Base-by-base conservation (phyloP, 176 grass and related monocot genomes). In the Dendrocalamus sinicus region DNA sequence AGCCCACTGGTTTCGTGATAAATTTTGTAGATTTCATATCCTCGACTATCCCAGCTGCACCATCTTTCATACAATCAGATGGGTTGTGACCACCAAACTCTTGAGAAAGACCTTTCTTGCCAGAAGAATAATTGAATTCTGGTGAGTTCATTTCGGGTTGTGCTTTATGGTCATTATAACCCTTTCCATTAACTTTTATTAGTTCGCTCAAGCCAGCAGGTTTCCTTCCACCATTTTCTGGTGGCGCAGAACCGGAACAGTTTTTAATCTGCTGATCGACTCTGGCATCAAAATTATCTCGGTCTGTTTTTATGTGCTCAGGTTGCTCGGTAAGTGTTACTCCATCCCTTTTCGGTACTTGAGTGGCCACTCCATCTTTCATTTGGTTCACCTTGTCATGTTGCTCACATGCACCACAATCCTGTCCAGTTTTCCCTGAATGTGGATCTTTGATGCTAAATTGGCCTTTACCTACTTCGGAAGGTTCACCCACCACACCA, bases 401-500 rank as follows among this genome's bases (percentile, higher is more conserved):
- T 72, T 90, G 54, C 68, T 55, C 84, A 67, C 17, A 37, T 47
- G 20, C 63, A 81, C 16, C 71, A 77, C 28, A 44, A 70, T 69
- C 55, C 60, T 70, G 62, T 70, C 58, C 39, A 72, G 68, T 73
- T 59, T 70, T 43, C 67, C 68, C 48, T 66, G 75, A 63, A 55
- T 51, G 35, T 48, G 67, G 45, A 76, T 84, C 84, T 76, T 84
- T 89, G 57, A 39, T 87, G 75, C 53, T 80, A 43, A 67, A 57
- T 85, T 90, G 69, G 68, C 69, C 60, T 77, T 78, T 68, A 30
- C 32, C 78, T 39, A 64, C 84, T 81, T 78, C 83, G 43, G 39
- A 67, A 86, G 80, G 53, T 77, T 76, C 86, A 28, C 12, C 62
- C 39, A 47, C 77, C 52, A 35, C 55, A 73, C 20, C 62, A 35